Evolutionary conservation across 2,329 filamentous ascomycete species (phyloP), one percentile per base, ranked within the genome.

Genomic region (Penicillium crustosum): DNA sequence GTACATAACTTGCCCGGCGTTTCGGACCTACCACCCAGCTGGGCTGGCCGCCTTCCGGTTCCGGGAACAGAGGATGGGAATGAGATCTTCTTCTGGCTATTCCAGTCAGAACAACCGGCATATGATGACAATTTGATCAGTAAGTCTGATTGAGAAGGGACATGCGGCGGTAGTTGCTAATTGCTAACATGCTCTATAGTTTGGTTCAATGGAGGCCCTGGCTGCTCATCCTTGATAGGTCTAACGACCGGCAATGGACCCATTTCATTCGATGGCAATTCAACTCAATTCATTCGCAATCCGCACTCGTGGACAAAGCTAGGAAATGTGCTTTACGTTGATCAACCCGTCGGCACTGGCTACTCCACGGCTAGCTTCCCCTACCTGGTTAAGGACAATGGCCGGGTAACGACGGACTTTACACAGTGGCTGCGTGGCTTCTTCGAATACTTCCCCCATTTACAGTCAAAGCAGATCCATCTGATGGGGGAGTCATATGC

Each of bases 401-500:
- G 67, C 35, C 57, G 60, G 42, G 66, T 73, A 21, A 72, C 68
- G 7, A 58, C 62, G 9, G 62, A 74, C 51, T 72, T 75, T 45
- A 66, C 66, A 45, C 48, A 47, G 31, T 76, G 71, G 73, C 61
- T 76, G 33, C 57, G 63, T 29, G 60, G 47, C 6, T 75, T 76
- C 60, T 68, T 73, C 31, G 31, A 49, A 3, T 36, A 63, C 10
- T 75, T 76, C 55, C 69, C 71, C 2, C 62, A 71, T 23, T 60
- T 75, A 2, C 59, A 66, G n/a, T 61, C 63, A 4, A 73, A 73
- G 53, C 66, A 67, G 10, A 65, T 73, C 1, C 70, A 75, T 55
- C 31, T 76, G n/a, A 70, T 75, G 49, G 74, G 73, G n/a, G 71
- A 76, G 57, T 75, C 72, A 10, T 75, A 73, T 55, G 73, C 70